Evolutionary conservation across 75 land plant genomes (phyloP).

Genomic region (Picea sitchensis): DNA sequence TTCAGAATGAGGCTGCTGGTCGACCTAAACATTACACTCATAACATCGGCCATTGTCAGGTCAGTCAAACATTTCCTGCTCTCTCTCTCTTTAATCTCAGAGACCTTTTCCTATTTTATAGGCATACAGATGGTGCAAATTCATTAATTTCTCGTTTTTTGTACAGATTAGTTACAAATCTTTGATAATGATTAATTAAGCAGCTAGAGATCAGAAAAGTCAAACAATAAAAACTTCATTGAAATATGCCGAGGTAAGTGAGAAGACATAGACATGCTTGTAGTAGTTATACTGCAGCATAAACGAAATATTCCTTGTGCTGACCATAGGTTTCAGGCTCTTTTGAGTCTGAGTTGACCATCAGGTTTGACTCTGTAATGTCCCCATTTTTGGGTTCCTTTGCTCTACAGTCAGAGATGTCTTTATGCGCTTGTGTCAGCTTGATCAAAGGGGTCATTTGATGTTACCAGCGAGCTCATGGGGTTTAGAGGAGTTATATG

Average conservation of each 20-base stretch:
- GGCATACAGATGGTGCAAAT: neutral
- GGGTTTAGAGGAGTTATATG: no score
- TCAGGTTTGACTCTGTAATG: no score
- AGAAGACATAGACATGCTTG: neutral
- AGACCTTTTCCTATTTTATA: neutral
- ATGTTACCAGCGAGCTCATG: no score
- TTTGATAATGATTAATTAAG: neutral
- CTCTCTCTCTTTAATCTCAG: neutral
- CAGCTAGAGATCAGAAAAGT: neutral
- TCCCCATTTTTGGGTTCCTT: no score
- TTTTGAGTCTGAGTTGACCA: no score
- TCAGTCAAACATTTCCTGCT: slow-evolving; percentile 11
- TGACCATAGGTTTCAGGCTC: neutral
- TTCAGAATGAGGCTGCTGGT: slow-evolving; percentile 35
- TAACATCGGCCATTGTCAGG: slow-evolving; percentile 26
- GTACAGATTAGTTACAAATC: neutral
- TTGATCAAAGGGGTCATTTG: no score
- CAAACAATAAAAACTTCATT: neutral
- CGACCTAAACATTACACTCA: slow-evolving; percentile 47
- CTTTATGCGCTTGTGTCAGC: no score
- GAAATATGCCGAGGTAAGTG: neutral
- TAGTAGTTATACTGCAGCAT: neutral
- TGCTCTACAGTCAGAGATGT: no score
- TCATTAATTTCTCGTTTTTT: neutral
- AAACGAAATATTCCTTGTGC: neutral